Percentiles rank a stretch among this genome's conserved stretches.
These are phyloP conservation scores for Acer yangbiense DNA, from an alignment of 345 rosid genomes.

Conservation along the genomic window DNA sequence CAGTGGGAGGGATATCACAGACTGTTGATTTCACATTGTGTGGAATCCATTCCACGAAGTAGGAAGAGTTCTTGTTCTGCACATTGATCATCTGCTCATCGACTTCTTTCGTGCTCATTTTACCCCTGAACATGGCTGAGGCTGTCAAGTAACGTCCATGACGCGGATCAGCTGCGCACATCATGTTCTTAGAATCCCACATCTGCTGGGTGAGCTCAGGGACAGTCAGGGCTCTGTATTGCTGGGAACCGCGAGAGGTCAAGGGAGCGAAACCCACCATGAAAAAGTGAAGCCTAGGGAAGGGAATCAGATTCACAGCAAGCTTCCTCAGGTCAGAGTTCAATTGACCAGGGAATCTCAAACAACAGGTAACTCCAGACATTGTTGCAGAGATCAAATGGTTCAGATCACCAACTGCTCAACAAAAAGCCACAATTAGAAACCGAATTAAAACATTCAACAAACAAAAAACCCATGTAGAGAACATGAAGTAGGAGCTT, in stretches of 20 bases:
- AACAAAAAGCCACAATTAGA: background rate
- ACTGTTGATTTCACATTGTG: conserved; percentile 56
- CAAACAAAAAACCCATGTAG: too few relatives aligned
- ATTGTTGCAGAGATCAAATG: conserved; percentile 75
- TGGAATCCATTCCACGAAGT: conserved; percentile 76
- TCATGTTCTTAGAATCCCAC: conserved; percentile 67
- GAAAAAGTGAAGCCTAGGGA: conserved; percentile 59
- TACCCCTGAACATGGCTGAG: conserved; percentile 56
- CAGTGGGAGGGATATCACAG: conserved; percentile 51
- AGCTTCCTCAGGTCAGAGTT: conserved; percentile 77
- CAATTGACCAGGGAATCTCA: conserved; percentile 71
- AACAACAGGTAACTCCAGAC: conserved; percentile 78
- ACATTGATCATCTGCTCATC: conserved; percentile 72
- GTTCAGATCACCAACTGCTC: conserved; percentile 64
- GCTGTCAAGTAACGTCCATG: conserved; percentile 52
- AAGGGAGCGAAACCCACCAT: conserved; percentile 63
- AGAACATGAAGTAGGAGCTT: conserved; percentile 15
- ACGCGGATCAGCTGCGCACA: conserved; percentile 53
- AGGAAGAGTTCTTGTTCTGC: conserved; percentile 69
- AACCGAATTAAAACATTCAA: background rate
- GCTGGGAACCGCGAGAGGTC: conserved; percentile 57
- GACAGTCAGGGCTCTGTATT: conserved; percentile 44
- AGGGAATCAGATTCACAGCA: conserved; percentile 61
- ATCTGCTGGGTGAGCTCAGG: conserved; percentile 59
- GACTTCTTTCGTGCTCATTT: conserved; percentile 55